phyloP scores from a whole-genome alignment of 257 asterid genomes.

The Orobanche coerulescens region DNA sequence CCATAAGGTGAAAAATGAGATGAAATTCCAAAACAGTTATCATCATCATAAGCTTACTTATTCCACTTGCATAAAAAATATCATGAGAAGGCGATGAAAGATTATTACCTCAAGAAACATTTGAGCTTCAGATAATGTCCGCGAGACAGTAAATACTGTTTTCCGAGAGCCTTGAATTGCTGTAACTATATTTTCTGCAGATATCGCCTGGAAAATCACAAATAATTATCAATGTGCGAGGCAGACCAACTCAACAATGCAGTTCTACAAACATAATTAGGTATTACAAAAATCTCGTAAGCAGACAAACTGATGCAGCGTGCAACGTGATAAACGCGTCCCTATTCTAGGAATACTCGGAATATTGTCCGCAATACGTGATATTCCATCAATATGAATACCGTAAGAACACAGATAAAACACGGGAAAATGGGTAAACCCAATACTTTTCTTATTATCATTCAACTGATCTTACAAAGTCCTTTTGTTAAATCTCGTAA shows the following conservation, averaged over 20 bases:
- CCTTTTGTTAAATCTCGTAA: too few relatives aligned
- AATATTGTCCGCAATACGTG: too few relatives aligned
- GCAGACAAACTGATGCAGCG: too few relatives aligned
- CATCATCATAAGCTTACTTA: background rate
- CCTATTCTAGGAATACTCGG: too few relatives aligned
- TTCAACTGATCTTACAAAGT: too few relatives aligned
- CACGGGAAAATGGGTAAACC: too few relatives aligned
- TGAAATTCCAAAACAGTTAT: background rate
- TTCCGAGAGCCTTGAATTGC: conserved; percentile 59
- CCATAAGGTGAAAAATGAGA: background rate
- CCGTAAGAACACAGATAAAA: too few relatives aligned
- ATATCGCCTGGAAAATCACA: conserved; percentile 47
- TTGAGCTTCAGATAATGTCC: conserved; percentile 66
- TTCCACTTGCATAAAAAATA: conserved; percentile 7
- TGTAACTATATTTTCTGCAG: conserved; percentile 85
- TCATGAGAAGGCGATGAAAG: too few relatives aligned
- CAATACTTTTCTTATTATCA: too few relatives aligned
- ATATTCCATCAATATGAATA: too few relatives aligned
- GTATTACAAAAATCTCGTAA: too few relatives aligned
- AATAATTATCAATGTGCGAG: background rate
- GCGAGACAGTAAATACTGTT: conserved; percentile 69
- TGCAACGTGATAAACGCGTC: too few relatives aligned
- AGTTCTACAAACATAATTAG: background rate
- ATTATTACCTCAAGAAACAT: conserved; percentile 70
- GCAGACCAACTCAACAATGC: background rate